These are phyloP conservation scores for Calonectria ilicicola DNA, from an alignment of 2,329 filamentous ascomycete species.

Conservation along the genomic window DNA sequence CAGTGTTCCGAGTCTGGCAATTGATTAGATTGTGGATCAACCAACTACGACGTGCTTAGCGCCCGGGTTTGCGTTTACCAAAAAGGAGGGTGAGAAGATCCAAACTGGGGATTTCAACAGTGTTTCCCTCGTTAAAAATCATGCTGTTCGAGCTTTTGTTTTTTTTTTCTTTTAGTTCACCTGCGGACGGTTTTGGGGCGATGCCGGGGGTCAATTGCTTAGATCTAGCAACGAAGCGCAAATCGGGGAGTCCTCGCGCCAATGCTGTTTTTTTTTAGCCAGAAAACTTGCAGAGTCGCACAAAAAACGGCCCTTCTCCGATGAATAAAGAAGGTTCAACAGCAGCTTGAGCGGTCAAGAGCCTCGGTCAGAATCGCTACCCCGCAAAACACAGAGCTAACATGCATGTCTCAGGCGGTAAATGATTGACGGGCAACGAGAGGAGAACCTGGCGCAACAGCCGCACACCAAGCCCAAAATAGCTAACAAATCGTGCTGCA, in stretches of 20 bases:
- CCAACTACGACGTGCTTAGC: not conserved
- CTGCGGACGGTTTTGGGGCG: not conserved
- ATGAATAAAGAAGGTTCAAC: not conserved
- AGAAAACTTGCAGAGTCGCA: not conserved
- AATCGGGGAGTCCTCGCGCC: not conserved
- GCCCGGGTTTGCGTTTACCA: constrained; percentile 44
- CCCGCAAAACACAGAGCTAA: constrained; percentile 1
- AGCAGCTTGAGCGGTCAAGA: not conserved
- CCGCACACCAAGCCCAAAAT: constrained; percentile 1
- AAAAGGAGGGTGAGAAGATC: constrained; percentile 59
- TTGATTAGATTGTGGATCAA: not conserved
- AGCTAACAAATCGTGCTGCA: not conserved
- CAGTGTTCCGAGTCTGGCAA: constrained; percentile 50
- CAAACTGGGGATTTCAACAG: constrained; percentile 50
- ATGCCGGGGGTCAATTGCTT: not conserved
- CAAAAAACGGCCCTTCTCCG: not conserved
- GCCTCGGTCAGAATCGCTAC: constrained; percentile 12
- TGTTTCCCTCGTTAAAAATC: constrained; percentile 52
- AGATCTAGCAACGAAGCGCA: not conserved
- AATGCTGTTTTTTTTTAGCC: not conserved
- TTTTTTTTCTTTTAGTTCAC: too few species aligned
- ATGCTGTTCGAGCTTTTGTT: constrained; percentile 30
- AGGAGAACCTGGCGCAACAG: not conserved
- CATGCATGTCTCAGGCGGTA: not conserved
- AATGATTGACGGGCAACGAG: not conserved